Evolutionary conservation across 495 filamentous ascomycete genomes (phyloP), one percentile per base, ranked within the genome.

Genomic region (Aspergillus asperescens): DNA sequence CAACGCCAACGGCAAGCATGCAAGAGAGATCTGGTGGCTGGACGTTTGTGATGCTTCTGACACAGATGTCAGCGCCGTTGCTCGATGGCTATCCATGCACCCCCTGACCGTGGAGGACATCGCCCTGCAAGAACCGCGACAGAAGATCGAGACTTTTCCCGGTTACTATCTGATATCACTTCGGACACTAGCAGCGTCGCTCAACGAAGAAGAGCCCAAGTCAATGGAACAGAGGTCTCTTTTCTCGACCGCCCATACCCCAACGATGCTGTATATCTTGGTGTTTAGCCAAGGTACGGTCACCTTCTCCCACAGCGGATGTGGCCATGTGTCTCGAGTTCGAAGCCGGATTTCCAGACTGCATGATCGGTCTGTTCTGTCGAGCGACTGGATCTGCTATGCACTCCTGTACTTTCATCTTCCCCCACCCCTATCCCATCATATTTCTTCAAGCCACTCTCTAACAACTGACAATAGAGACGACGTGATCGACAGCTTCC

Each of bases 381-480:
- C 86, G 27, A 88, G 88, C 57, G 92, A 96, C 65, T 97, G 92
- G 92, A 89, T 97, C 60, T 96, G 93, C 68, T 97, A 97, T 63
- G 92, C 92, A 16, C 73, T 97, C 61, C 94, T 97, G 87, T 89
- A 76, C 73, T 83, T 70, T 27, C 8, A 29, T 9, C 35, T n/a
- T 16, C 20, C 1, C 16, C 25, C 32, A 4, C 22, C 20, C 32
- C 16, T 41, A 29, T 29, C 35, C 71, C 3, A 13, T 10, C 8
- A 20, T 34, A 28, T 1, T 43, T 16, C 16, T 28, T 3, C 8
- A 40, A 35, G 34, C 19, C 38, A 48, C 20, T 13, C 35, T 42
- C 43, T 44, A 63, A 78, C 51, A 10, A 5, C 3, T 9, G 5
- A n/a, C 34, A 7, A 0, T 56, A 89, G 86, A 59, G 92, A 97